Conservation (phyloP, 257 asterid genomes). For the Anisodus tanguticus region DNA sequence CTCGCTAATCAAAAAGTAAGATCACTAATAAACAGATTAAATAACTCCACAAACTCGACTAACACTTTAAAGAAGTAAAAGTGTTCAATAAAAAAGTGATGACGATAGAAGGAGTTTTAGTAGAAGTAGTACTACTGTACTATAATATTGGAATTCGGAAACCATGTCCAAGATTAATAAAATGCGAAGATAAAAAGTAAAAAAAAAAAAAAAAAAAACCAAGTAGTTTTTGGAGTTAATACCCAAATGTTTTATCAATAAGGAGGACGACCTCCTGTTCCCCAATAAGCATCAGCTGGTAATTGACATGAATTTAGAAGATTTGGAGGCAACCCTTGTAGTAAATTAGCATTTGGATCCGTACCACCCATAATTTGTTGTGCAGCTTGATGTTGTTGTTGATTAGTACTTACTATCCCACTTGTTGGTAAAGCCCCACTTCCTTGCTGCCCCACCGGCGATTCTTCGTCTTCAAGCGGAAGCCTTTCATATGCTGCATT, state of each 20-base stretch:
- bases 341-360: conserved; percentile 29
- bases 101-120: not conserved
- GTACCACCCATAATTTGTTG: conserved; percentile 30
- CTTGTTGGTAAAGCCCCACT: conserved; percentile 3
- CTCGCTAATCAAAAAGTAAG: conserved; percentile 25
- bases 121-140: conserved; percentile 20
- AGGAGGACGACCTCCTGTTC: conserved; percentile 65
- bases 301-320: conserved; percentile 72
- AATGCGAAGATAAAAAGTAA: not conserved
- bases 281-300: conserved; percentile 79
- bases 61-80: conserved; percentile 28
- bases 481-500: conserved; percentile 93
- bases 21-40: not conserved
- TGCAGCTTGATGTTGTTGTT: conserved; percentile 23
- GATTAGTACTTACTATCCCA: conserved; percentile 3
- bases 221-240: not conserved
- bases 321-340: conserved; percentile 53
- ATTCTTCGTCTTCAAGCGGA: conserved; percentile 83
- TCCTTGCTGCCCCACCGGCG: conserved; percentile 31
- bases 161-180: conserved; percentile 30
- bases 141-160: conserved; percentile 26
- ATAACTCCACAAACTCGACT: conserved; percentile 34
- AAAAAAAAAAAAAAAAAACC: not conserved
- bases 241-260: conserved; percentile 38
- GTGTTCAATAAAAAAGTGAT: not conserved